Evolutionary conservation across 495 filamentous ascomycete species (phyloP), one percentile per base, ranked within the genome.

Genomic region (Aspergillus nidulans): DNA sequence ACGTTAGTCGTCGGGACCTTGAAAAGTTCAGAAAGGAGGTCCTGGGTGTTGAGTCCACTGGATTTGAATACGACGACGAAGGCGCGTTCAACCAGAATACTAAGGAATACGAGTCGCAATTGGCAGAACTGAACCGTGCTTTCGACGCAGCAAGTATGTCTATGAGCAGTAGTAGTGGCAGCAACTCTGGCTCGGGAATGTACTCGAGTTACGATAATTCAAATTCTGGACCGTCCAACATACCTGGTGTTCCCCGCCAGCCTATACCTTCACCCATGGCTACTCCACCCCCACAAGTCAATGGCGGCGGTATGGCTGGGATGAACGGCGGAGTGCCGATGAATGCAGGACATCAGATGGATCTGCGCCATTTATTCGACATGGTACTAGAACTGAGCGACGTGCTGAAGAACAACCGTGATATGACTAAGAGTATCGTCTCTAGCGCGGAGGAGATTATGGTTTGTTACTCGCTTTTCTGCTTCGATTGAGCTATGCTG

Each of bases 331-430:
- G 66, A 19, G 66, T 83, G 47, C 85, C 88, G 18, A 85, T 86
- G 64, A 87, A 85, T 52, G 88, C 89, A 20, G 89, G 90, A 18
- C 89, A 92, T 62, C 88, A 92, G 72, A 87, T 89, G 73, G 90
- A 95, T 66, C 81, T 94, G 56, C 89, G 91, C 63, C 86, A 89
- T 66, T 81, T 95, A 40, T 91, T 90, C 66, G 79, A 84, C 43
- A 87, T 91, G 81, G 86, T 95, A 16, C 78, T 91, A 53, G 87
- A 92, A 65, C 73, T 95, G 59, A 89, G 85, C 55, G 81, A 85
- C 21, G 80, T 89, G 53, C 77, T 92, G 18, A 84, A 85, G 61
- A 82, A 87, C 39, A 95, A 94, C 67, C 82, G 88, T 50, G 85
- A 87, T 51, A 81, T 87, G 47, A 86, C 89, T 7, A 83, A 85